phyloP scores from a whole-genome alignment of 2,329 filamentous ascomycete genomes.

The Aspergillus sp. region DNA sequence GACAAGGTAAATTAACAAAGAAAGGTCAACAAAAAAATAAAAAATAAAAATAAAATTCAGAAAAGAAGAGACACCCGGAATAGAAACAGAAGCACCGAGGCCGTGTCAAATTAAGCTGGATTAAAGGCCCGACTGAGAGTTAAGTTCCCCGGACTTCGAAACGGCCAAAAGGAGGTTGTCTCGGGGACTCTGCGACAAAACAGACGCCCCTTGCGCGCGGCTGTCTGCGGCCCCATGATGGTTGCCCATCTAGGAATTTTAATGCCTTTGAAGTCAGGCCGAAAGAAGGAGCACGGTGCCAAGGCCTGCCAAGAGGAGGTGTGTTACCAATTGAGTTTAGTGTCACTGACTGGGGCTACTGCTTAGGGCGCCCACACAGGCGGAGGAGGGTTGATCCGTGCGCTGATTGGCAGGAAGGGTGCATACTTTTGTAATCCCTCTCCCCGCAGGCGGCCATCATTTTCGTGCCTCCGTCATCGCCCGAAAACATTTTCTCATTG shows the following conservation, averaged over 20 bases:
- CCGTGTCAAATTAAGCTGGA: constrained; percentile 8
- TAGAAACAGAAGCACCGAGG: constrained; percentile 1
- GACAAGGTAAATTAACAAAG: constrained; percentile 1
- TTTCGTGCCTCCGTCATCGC: constrained; percentile 6
- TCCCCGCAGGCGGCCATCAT: constrained; percentile 6
- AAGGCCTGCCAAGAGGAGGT: neutral
- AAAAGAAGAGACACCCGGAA: constrained; percentile 1
- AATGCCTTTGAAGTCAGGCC: neutral
- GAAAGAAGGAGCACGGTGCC: neutral
- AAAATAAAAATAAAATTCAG: constrained; percentile 5
- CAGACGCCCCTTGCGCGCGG: constrained; percentile 36
- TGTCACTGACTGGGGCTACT: neutral
- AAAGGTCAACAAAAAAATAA: constrained; percentile 5
- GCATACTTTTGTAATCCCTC: neutral
- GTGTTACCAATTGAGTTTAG: neutral
- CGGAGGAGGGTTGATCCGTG: neutral
- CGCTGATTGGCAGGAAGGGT: neutral
- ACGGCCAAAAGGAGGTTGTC: constrained; percentile 26
- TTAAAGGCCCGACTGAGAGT: constrained; percentile 1
- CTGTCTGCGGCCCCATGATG: constrained; percentile 12
- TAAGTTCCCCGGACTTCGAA: constrained; percentile 22
- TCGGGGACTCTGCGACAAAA: constrained; percentile 12
- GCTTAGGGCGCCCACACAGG: neutral
- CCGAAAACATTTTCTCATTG: constrained; percentile 11
- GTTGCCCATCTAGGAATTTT: neutral